Base-by-base conservation (phyloP, 768 basidiomycete genomes). In the Neoboletus subvelutipes region DNA sequence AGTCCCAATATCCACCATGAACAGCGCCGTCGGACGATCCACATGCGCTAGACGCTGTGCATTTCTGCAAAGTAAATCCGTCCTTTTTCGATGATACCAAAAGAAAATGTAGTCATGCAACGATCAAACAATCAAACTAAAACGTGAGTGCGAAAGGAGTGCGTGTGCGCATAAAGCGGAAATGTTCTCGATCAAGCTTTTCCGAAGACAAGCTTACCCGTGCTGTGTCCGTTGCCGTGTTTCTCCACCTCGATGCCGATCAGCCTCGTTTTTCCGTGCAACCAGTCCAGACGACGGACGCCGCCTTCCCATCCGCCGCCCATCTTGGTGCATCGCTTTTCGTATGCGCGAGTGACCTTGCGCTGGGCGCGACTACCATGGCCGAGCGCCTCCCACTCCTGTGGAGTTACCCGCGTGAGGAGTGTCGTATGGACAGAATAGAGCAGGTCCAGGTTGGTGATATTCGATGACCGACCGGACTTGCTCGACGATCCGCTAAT, bases 301-400 rank as follows among this genome's bases (percentile, higher is more conserved):
- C 87, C 87, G 20, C 78, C 77, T 28, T 86, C 84, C 85, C 85
- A 86, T 13, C 83, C 85, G 2, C 82, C 85, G 28, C 84, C 85
- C 85, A 81, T 77, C 61, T 75, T 77, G 54, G 75, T 72, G 57
- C 87, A 88, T 33, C 87, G 75, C 59, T 78, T 77, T 67, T 87
- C 82, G 62, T 87, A 88, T 34, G 85, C 84, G 28, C 75, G 75
- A 18, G 84, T 77, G 18, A 84, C 79, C 59, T 80, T 81, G 48
- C 83, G 78, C 66, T 88, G 86, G 26, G 76, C 76, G 4, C 78
- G 77, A 61, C 80, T 82, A 13, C 80, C 79, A 48, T 78, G 73
- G 0, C 83, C 84, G 5, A 88, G 76, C 0, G 76, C 70, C 47
- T 80, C 80, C 87, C 87, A 89, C 62, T 89, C 87, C 52, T 81